Base-by-base conservation (phyloP, 2,329 filamentous ascomycete genomes). In the Cladorrhinum sp. region DNA sequence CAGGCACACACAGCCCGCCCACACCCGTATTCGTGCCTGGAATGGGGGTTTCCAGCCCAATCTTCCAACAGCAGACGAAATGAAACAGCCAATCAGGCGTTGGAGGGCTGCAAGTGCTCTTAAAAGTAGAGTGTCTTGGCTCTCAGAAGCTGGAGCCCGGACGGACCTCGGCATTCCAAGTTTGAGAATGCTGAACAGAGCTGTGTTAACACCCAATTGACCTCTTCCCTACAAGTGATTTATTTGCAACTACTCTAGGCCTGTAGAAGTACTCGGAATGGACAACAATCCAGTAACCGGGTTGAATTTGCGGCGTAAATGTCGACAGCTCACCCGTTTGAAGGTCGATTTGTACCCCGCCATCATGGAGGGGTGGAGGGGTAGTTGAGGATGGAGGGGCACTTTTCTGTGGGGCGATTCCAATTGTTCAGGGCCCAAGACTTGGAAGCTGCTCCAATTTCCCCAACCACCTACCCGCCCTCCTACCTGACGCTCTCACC, bases 81-180 rank as follows among this genome's bases (percentile, higher is more conserved):
- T 48, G 18, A 48, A 55, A 49, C 21, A 24, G n/a, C 61, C 57
- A 62, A 58, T 62, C 52, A 59, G 26, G 24, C 20, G 20, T 14
- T 23, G 24, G 24, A 10, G 20, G 21, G 54, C 33, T 56, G 54
- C 54, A 56, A n/a, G 30, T 39, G 39, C 26, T 54, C 26, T 4
- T 20, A 36, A 24, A 21, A 28, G 39, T n/a, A 57, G 42, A 48
- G 21, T 30, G 24, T 14, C 59, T 51, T 52, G 46, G 51, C 51
- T 42, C 53, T 42, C 46, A 49, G 46, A 23, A 48, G n/a, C 30
- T 21, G 24, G 48, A 26, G 26, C 6, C 20, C 53, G 28, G 39
- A 10, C 49, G 33, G 53, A 61, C 57, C 62, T 61, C 59, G 59
- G 59, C 57, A 59, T 52, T 16, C n/a, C 36, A 20, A 57, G 39